Evolutionary conservation across 2,329 filamentous ascomycete genomes (phyloP).

Genomic region (Xylaria hypoxylon): DNA sequence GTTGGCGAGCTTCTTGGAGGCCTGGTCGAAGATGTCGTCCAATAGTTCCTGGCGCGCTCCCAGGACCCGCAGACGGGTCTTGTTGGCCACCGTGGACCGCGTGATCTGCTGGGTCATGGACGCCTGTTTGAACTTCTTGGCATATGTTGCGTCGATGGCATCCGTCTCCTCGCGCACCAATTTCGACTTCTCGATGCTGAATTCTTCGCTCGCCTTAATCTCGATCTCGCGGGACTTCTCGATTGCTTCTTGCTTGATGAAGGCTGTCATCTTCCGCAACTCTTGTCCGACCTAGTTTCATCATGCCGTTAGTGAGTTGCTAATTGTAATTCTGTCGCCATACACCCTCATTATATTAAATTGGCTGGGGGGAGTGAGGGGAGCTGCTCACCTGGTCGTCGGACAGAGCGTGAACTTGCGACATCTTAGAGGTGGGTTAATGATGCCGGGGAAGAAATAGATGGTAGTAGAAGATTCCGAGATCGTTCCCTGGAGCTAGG

Average conservation of each 20-base stretch:
- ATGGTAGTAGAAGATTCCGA: background rate
- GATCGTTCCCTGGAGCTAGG: slow-evolving; percentile 9
- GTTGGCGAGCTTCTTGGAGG: slow-evolving; percentile 76
- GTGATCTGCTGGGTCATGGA: slow-evolving; percentile 99
- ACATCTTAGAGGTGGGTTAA: slow-evolving; percentile 73
- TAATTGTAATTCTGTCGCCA: background rate
- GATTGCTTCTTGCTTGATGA: slow-evolving; percentile 98
- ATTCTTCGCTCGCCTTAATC: slow-evolving; percentile 98
- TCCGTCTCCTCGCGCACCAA: slow-evolving; percentile 95
- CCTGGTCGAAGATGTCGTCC: slow-evolving; percentile 87
- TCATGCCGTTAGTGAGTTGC: slow-evolving; percentile 15
- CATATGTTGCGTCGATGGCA: slow-evolving; percentile 90
- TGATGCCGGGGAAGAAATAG: slow-evolving; percentile 29
- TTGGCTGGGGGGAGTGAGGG: slow-evolving; percentile 39
- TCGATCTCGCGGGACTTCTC: slow-evolving; percentile 98
- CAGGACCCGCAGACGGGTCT: slow-evolving; percentile 90
- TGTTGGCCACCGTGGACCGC: slow-evolving; percentile 94
- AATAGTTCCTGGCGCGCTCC: slow-evolving; percentile 89
- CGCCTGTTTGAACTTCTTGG: slow-evolving; percentile 99
- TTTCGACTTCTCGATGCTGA: slow-evolving; percentile 98
- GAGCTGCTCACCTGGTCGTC: slow-evolving; percentile 84
- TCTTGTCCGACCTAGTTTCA: slow-evolving; percentile 87
- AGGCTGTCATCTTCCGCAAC: slow-evolving; percentile 99
- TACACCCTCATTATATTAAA: slow-evolving; percentile 30
- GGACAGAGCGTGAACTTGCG: slow-evolving; percentile 92